A percentile compares a stretch with the other conserved stretches of the same genome.
Evolutionary conservation across 23 red algal species (phyloP).

Genomic region (Gracilaria gracilis): DNA sequence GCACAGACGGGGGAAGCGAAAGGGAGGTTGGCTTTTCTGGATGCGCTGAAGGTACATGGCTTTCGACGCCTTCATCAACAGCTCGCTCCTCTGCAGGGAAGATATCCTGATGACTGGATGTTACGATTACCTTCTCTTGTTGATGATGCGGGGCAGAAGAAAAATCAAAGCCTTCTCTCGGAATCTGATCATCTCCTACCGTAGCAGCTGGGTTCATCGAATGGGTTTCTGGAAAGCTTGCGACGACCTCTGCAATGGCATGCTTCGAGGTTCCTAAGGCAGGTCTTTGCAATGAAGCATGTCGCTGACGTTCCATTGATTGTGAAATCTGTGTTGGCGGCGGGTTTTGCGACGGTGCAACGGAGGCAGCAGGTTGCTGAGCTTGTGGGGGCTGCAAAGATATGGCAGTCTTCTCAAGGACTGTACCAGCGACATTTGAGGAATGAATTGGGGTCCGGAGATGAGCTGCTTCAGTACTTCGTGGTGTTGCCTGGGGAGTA

Average conservation of each 20-base stretch:
- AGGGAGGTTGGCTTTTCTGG: constrained; percentile 7
- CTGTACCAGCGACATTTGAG: constrained; percentile 3
- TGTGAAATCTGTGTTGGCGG: not conserved
- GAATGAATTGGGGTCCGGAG: not conserved
- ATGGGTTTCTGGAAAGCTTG: not conserved
- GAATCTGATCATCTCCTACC: not conserved
- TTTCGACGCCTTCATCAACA: not conserved
- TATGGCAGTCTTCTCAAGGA: not conserved
- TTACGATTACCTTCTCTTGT: constrained; percentile 18
- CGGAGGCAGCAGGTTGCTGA: not conserved
- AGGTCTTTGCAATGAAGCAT: not conserved
- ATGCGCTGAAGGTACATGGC: not conserved
- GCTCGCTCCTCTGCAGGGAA: not conserved
- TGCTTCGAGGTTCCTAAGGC: not conserved
- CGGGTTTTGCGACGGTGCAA: not conserved
- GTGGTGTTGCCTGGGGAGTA: constrained; percentile 34
- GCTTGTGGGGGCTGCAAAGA: not conserved
- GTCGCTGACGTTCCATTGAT: not conserved
- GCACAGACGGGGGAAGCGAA: constrained; percentile 25
- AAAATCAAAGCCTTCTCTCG: constrained; percentile 9
- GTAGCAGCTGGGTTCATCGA: not conserved
- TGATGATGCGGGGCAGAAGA: constrained; percentile 1
- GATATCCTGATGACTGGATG: not conserved
- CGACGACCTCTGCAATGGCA: not conserved
- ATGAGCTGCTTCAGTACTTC: not conserved